These are phyloP conservation scores for Tuber indicum DNA, from an alignment of 495 filamentous ascomycete genomes.

Conservation along the genomic window DNA sequence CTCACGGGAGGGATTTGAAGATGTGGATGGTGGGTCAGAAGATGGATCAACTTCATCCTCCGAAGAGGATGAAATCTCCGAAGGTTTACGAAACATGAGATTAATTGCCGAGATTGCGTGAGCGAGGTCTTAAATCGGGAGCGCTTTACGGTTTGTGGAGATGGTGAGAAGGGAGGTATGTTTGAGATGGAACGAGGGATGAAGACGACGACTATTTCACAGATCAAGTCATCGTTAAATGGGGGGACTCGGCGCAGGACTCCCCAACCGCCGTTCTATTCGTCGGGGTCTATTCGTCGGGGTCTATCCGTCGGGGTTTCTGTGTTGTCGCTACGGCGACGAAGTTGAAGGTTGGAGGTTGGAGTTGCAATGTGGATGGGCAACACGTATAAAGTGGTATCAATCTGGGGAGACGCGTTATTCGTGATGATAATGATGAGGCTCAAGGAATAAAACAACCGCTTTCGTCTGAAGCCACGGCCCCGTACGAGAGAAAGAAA, in stretches of 20 bases:
- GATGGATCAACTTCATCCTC: slow-evolving; percentile 9
- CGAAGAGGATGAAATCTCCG: slow-evolving; percentile 20
- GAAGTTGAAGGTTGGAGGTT: neutral
- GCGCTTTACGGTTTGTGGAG: neutral
- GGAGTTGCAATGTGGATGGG: neutral
- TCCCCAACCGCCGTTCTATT: neutral
- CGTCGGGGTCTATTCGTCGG: too few species aligned
- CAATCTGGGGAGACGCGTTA: neutral
- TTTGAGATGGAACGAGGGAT: slow-evolving; percentile 7
- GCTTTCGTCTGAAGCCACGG: neutral
- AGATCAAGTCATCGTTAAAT: neutral
- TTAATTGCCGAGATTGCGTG: slow-evolving; percentile 12
- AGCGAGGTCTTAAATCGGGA: neutral
- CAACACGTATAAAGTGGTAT: neutral
- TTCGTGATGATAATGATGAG: neutral
- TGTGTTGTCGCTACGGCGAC: neutral
- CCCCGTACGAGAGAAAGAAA: neutral
- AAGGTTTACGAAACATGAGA: slow-evolving; percentile 23
- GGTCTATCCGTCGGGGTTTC: neutral
- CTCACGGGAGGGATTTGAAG: slow-evolving; percentile 4
- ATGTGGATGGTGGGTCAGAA: slow-evolving; percentile 10
- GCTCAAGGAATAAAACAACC: slow-evolving; percentile 10
- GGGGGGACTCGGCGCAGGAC: neutral
- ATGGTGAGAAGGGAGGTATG: slow-evolving; percentile 7
- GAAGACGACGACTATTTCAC: slow-evolving; percentile 9